Evolutionary conservation across 495 filamentous ascomycete species (phyloP), one percentile per base, ranked within the genome.

Genomic region (Aspergillus sclerotioniger): DNA sequence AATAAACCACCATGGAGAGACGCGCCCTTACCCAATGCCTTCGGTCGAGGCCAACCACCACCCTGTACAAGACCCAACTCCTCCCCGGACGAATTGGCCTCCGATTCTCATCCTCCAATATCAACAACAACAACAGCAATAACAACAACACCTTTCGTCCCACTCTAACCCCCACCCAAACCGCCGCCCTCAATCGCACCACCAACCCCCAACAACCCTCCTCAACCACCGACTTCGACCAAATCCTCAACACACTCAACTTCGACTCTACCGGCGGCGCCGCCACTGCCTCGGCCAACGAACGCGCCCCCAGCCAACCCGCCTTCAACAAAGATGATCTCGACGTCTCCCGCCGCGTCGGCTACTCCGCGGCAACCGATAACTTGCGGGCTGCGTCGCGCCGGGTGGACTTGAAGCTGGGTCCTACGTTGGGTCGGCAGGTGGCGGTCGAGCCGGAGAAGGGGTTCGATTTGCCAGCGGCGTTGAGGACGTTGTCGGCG

Each of bases 361-460:
- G 59, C 62, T 3, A 15, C 16, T 57, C 53, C 46, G 59, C 53
- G 29, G 31, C 31, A 43, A 62, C 61, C 31, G 64, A 62, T 0
- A 54, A 47, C 52, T 51, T 61, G 57, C 57, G 61, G 16, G 58
- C 49, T 1, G 54, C 62, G 8, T 29, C 49, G 10, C 69, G 63
- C 31, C 65, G 62, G 46, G 53, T 74, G 25, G 64, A 71, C 20
- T 52, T 77, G 54, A 76, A 76, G 64, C 67, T 79, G 19, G 75
- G 75, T 7, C 72, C 76, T 3, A 67, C 64, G 20, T 71, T 79
- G 10, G 76, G 76, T 16, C 73, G 76, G 1, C 70, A 74, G 67
- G 63, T 73, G 17, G 53, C 65, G 7, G 74, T 79, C 54, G 67
- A 72, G 57, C 67, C 71, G 6, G 72, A 74, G 54, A 57, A 58